These are phyloP conservation scores for Tephrocybe rancida DNA, from an alignment of 768 basidiomycete species.

Conservation along the genomic window DNA sequence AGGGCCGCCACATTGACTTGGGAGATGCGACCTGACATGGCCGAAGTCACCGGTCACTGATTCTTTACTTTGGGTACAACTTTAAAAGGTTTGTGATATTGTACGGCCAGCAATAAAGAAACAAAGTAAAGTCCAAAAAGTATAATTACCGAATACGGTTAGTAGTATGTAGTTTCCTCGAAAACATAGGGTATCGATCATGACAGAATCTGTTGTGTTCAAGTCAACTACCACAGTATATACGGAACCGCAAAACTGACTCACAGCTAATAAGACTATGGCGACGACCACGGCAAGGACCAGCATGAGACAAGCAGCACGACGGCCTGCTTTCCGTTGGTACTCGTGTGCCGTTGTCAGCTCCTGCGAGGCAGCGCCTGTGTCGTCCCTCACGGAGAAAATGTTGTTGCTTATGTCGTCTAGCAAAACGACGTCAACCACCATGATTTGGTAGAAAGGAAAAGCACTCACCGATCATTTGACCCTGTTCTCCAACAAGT, in stretches of 20 bases:
- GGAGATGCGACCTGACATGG: too few relatives aligned
- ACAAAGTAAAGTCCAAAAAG: neutral
- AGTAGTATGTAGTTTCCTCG: slow-evolving; percentile 8
- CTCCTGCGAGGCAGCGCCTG: slow-evolving; percentile 82
- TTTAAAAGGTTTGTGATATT: too few relatives aligned
- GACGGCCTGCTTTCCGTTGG: slow-evolving; percentile 89
- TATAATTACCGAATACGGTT: slow-evolving; percentile 17
- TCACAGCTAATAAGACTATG: slow-evolving; percentile 91
- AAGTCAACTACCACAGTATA: neutral
- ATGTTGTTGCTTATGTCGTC: slow-evolving; percentile 97
- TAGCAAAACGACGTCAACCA: slow-evolving; percentile 29
- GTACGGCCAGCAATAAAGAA: too few relatives aligned
- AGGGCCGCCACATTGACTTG: too few relatives aligned
- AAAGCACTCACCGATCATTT: slow-evolving; percentile 81
- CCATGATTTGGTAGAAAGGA: neutral
- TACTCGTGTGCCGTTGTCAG: slow-evolving; percentile 89
- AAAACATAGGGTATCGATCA: slow-evolving; percentile 12
- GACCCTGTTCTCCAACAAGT: slow-evolving; percentile 91
- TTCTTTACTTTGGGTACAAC: too few relatives aligned
- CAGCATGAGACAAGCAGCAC: slow-evolving; percentile 89
- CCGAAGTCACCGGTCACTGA: too few relatives aligned
- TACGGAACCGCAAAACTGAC: slow-evolving; percentile 30
- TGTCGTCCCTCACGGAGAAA: slow-evolving; percentile 82
- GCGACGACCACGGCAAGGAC: slow-evolving; percentile 83
- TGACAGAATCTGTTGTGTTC: slow-evolving; percentile 9